These are phyloP conservation scores for Globisporangium mamillatum DNA, from an alignment of 352 stramenopile genomes.

Conservation along the genomic window DNA sequence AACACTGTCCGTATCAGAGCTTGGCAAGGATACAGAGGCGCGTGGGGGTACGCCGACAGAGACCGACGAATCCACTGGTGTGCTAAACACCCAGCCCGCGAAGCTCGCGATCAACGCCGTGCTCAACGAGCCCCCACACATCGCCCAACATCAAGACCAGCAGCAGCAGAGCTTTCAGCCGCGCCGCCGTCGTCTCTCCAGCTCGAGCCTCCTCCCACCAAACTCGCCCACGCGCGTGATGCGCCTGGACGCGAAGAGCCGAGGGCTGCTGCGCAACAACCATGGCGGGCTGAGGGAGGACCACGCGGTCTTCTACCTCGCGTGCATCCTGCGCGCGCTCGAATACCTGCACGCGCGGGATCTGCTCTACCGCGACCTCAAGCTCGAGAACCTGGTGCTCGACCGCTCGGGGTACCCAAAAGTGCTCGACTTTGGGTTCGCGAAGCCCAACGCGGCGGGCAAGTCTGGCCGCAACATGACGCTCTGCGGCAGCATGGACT, in stretches of 20 bases:
- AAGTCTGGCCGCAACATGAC: conserved; percentile 59
- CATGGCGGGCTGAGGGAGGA: conserved; percentile 54
- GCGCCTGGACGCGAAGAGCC: conserved; percentile 26
- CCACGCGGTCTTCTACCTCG: conserved; percentile 87
- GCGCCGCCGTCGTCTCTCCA: background rate
- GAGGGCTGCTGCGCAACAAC: conserved; percentile 42
- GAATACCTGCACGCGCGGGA: conserved; percentile 70
- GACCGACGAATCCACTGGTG: too few species aligned
- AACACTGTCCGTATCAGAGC: background rate
- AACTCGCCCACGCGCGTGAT: conserved; percentile 9
- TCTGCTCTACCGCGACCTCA: conserved; percentile 88
- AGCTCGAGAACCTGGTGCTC: conserved; percentile 88
- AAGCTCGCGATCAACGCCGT: conserved; percentile 4
- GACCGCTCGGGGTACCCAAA: conserved; percentile 88
- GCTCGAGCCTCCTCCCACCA: background rate
- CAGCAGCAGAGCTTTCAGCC: background rate
- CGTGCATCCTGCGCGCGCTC: conserved; percentile 80
- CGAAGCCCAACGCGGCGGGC: conserved; percentile 50
- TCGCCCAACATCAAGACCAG: conserved; percentile 5
- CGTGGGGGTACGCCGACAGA: background rate
- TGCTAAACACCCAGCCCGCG: background rate
- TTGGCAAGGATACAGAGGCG: conserved; percentile 10
- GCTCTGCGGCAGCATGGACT: conserved; percentile 78
- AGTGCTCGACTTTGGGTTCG: conserved; percentile 77
- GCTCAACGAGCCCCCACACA: background rate